These are phyloP conservation scores for Westerdykella sp. DNA, from an alignment of 2,329 filamentous ascomycete genomes.

Conservation along the genomic window DNA sequence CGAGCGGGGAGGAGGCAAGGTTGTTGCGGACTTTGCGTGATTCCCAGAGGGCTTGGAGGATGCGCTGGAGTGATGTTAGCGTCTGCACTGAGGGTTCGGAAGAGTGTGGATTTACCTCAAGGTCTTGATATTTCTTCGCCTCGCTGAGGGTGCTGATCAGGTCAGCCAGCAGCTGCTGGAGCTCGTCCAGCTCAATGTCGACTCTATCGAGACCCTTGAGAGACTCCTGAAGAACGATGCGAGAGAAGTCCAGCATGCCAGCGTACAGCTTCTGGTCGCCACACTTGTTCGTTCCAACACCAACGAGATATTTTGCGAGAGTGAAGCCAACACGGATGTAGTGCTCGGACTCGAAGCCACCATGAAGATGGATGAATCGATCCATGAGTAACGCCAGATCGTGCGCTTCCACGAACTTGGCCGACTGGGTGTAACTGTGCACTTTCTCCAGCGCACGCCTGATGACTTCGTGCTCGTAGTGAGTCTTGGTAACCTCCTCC, in stretches of 20 bases:
- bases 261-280: slow-evolving; percentile 27
- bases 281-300: slow-evolving; percentile 17
- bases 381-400: slow-evolving; percentile 19
- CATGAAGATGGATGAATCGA: slow-evolving; percentile 18
- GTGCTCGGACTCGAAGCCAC: slow-evolving; percentile 19
- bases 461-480: slow-evolving; percentile 14
- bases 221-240: slow-evolving; percentile 34
- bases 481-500: slow-evolving; percentile 11
- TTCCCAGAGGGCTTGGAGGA: slow-evolving; percentile 31
- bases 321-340: slow-evolving; percentile 31
- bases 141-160: slow-evolving; percentile 39
- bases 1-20: slow-evolving; percentile 16
- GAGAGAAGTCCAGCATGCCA: slow-evolving; percentile 34
- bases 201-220: slow-evolving; percentile 32
- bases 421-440: slow-evolving; percentile 14
- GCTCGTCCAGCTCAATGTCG: slow-evolving; percentile 36
- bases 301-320: slow-evolving; percentile 20
- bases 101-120: slow-evolving; percentile 17
- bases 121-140: slow-evolving; percentile 39
- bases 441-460: slow-evolving; percentile 10
- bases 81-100: not conserved
- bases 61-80: slow-evolving; percentile 14
- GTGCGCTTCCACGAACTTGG: slow-evolving; percentile 20
- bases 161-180: slow-evolving; percentile 37
- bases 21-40: slow-evolving; percentile 18